Evolutionary conservation across 2,329 filamentous ascomycete genomes (phyloP), one percentile per base, ranked within the genome.

Genomic region (Ceratocystis harringtonii): DNA sequence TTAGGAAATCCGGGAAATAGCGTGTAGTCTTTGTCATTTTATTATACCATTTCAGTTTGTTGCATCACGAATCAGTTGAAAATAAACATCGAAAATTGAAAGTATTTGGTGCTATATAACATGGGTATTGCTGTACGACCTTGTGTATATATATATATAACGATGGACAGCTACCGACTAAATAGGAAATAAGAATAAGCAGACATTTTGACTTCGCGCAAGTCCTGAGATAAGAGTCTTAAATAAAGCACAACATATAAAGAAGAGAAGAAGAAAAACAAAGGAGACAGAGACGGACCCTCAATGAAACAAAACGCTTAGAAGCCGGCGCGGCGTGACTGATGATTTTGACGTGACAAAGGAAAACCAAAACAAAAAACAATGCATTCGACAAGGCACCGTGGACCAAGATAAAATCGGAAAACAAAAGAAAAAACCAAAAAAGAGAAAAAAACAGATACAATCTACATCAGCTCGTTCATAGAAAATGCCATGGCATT

Each of bases 401-500:
- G n/a, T 52, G 2, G 50, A 25, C 25, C 50, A 55, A 55, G 25
- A 55, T 28, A 32, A 28, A n/a, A 32, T 7, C 25, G 4, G 10
- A 17, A 30, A 17, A 57, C 2, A n/a, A 48, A 48, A 19, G n/a
- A 6, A 48, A 22, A 22, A 55, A 30, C 5, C 2, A 15, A 4
- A 30, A 2, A n/a, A 6, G 10, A 30, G 2, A 4, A 5, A 15
- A 3, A 55, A 55, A 55, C 19, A 55, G 7, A 1, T 5, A 12
- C 22, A 55, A 30, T 30, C 25, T 17, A 57, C 52, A 57, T 57
- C 25, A 57, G 25, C 52, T 57, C 52, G 15, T 57, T 67, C 28
- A 67, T 36, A 6, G 65, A 44, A 55, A 67, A 67, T 44, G 48
- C 44, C 30, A 67, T 61, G 7, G 41, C 32, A 15, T 61, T 48